Evolutionary conservation across 306 rosid genomes (phyloP), one percentile per base, ranked within the genome.

Genomic region (Fragaria vesca): DNA sequence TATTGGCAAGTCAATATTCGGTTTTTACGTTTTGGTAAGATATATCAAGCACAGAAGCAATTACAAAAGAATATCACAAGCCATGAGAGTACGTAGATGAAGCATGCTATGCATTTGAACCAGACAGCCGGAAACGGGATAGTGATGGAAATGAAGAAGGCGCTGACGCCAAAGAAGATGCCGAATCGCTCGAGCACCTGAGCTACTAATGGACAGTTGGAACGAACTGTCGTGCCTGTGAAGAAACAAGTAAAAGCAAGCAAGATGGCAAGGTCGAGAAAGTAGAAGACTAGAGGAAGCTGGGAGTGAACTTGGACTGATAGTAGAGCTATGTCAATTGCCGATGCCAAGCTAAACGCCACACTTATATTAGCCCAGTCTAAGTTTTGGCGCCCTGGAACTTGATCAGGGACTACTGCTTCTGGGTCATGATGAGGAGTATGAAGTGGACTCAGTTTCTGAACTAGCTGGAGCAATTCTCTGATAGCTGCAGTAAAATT

Each of bases 171-270:
- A 10, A 68, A 55, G 75, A 78, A 78, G n/a, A 54, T 43, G 1
- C 81, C 75, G 20, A 69, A 32, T 16, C 68, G 24, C 69, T 68
- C 69, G 4, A 78, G 13, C 45, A 69, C 75, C 28, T 10, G 45
- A 12, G 15, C 75, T 0, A 51, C 2, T 20, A 1, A 12, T 2
- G 69, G 47, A 30, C 34, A 50, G 69, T 78, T 58, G 0, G n/a
- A 24, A 10, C 0, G 65, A 58, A 58, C 15, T 0, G 3, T 21
- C 30, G 21, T 69, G 75, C 52, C 12, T 12, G 58, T 74, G 15
- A 54, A 60, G 40, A 78, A 16, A 52, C 58, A 65, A 26, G 83
- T 77, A 45, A 57, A 69, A 6, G 75, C 74, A 57, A 77, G 20
- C 4, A 77, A 45, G 36, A 77, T 42, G 2, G 30, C 24, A 2